Evolutionary conservation across 1,284 basidiomycete genomes (phyloP), one percentile per base, ranked within the genome.

Genomic region (Thecaphora thlaspeos): DNA sequence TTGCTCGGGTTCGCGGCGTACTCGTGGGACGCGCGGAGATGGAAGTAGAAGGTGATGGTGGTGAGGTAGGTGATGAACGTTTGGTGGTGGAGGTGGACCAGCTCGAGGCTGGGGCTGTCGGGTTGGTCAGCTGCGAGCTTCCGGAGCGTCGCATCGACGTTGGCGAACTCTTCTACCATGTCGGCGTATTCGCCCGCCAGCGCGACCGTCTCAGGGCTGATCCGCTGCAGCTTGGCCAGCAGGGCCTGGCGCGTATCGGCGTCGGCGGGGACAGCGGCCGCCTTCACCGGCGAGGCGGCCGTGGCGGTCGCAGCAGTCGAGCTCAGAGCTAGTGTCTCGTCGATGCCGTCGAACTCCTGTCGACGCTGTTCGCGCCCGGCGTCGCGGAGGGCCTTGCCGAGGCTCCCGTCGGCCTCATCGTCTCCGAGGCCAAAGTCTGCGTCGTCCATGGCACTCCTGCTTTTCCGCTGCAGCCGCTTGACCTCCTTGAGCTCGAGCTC

Each of bases 1-100:
- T 59, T 54, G 32, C 50, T 42, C 2, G 73, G 63, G 14, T 70
- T 53, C 17, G 45, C 41, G 14, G 57, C 57, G 51, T 68, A 67
- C 22, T 54, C 55, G 18, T 84, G 81, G 46, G 83, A 84, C 12
- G 59, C 55, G 15, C 90, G 86, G 23, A 98, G 83, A 77, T 93
- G 87, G 46, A 98, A 82, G 81, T 95, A 97, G 81, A 93, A 97
- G 0, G 92, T 88, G 41, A 97, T 86, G 1, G 87, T 88, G 1
- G 91, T 90, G 10, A 89, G 84, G 77, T 98, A 98, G 10, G 92
- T 90, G 41, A 94, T 80, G 2, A 95, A 82, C 1, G 90, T 85
- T 82, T 96, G 63, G 39, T 68, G 52, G 45, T 61, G 61, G 21
- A 63, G 69, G 46, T 74, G 66, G 55, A 62, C 48, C 43, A 66